Base-by-base conservation (phyloP, 306 rosid genomes). In the apple (Malus domestica) region DNA sequence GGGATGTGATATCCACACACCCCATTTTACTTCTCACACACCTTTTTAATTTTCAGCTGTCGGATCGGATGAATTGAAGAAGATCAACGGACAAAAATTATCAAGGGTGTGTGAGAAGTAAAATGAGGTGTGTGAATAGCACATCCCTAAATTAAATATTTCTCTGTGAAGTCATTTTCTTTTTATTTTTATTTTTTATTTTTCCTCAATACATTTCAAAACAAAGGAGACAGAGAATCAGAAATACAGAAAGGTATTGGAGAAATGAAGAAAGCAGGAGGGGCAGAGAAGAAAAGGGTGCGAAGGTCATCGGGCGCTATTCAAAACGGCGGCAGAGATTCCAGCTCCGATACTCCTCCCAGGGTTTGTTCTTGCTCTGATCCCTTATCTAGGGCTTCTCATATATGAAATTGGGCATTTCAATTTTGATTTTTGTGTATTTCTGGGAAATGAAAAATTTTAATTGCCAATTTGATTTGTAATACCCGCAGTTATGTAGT, bases 201-300 rank as follows among this genome's bases (percentile, higher is more conserved):
- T 35, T 67, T 18, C 8, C 46, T 27, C 16, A 3, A 58, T 20
- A 9, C 38, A 45, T 44, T 61, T 70, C 13, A 49, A 30, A 23
- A 51, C 23, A 49, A 25, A 70, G 25, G 8, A 35, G 22, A 38
- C 4, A 62, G 78, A 58, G 66, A 55, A 20, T 38, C 27, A 32
- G 35, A 79, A 45, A 76, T 23, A 27, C 15, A 42, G 30, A 51
- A 54, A 70, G 25, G 29, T 6, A 35, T 9, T 44, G 51, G 27
- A 59, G 78, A 79, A 57, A 95, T 96, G 99, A 96, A 88, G 99
- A 95, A 83, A 87, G 68, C 96, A 10, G 93, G 90, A 51, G 98
- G 90, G 60, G 89, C 92, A 8, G 99, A 96, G 87, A 96, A 92
- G 93, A 96, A 96, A 80, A 89, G 97, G 84, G 89, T 88, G 11